phyloP scores from a whole-genome alignment of 441 rosid species.

The Gossypium schwendimanii region DNA sequence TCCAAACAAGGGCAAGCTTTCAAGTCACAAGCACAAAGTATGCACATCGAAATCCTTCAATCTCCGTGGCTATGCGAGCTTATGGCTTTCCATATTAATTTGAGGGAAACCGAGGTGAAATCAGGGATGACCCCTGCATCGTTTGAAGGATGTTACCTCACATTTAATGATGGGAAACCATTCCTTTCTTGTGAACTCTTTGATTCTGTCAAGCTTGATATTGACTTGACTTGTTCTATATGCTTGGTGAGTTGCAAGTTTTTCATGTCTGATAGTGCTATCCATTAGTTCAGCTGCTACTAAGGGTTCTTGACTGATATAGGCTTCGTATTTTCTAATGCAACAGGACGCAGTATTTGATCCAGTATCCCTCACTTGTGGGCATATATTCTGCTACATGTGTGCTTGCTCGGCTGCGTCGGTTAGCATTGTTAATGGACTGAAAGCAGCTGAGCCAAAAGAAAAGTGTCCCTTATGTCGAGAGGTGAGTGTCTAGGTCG shows the following conservation, averaged over 20 bases:
- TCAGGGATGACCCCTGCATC: conserved; percentile 40
- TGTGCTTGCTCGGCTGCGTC: conserved; percentile 95
- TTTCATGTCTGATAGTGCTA: not conserved
- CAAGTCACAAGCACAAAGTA: conserved; percentile 67
- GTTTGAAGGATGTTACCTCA: conserved; percentile 60
- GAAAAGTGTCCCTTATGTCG: conserved; percentile 83
- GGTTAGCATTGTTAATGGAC: conserved; percentile 65
- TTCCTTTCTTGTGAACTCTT: conserved; percentile 65
- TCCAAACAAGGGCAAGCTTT: conserved; percentile 93
- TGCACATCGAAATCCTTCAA: conserved; percentile 83
- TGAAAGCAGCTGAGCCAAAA: conserved; percentile 50
- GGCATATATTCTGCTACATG: conserved; percentile 86
- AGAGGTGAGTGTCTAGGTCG: conserved; percentile 37
- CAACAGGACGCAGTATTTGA: conserved; percentile 83
- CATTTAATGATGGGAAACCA: conserved; percentile 57
- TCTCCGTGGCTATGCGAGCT: conserved; percentile 97
- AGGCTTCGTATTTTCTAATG: not conserved
- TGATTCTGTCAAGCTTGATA: conserved; percentile 73
- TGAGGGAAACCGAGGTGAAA: conserved; percentile 46
- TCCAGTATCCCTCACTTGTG: conserved; percentile 79
- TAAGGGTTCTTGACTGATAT: not conserved
- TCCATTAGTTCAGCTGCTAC: not conserved
- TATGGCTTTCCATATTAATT: conserved; percentile 80
- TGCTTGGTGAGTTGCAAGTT: conserved; percentile 62
- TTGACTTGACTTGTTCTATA: conserved; percentile 84